phyloP scores from a whole-genome alignment of 2,329 filamentous ascomycete genomes.

The Thielaviopsis ethacetica region DNA sequence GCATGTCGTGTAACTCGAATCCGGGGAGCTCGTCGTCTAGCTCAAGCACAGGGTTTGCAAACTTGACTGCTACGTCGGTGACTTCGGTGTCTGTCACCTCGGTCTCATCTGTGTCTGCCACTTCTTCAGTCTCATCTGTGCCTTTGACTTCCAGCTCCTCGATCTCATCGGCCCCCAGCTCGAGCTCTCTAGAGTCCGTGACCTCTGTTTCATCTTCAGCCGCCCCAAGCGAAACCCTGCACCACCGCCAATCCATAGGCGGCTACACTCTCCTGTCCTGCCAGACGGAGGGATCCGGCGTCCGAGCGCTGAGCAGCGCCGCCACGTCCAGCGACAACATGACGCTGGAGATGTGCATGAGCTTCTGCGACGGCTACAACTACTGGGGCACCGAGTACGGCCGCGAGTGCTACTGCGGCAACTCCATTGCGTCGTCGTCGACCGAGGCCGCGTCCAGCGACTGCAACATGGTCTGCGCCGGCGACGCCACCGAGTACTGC shows the following conservation, averaged over 20 bases:
- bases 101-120: background rate
- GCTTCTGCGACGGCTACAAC: conserved; percentile 28
- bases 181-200: no score
- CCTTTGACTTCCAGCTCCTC: conserved; percentile 13
- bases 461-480: conserved; percentile 26
- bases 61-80: background rate
- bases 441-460: conserved; percentile 18
- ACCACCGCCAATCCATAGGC: conserved; percentile 24
- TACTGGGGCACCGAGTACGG: conserved; percentile 37
- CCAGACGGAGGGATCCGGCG: conserved; percentile 28
- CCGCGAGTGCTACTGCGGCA: conserved; percentile 36
- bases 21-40: conserved; percentile 11
- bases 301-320: conserved; percentile 26
- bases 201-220: conserved; percentile 11
- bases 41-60: conserved; percentile 12
- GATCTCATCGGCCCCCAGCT: conserved; percentile 16
- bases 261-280: conserved; percentile 31
- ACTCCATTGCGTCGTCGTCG: conserved; percentile 21
- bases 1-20: conserved; percentile 18
- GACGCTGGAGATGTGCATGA: conserved; percentile 32
- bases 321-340: conserved; percentile 29
- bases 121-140: background rate
- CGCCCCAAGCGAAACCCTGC: conserved; percentile 18
- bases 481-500: conserved; percentile 25
- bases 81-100: background rate